Conservation (phyloP, 805 yeast genomes). For the Saturnispora sanitii region DNA sequence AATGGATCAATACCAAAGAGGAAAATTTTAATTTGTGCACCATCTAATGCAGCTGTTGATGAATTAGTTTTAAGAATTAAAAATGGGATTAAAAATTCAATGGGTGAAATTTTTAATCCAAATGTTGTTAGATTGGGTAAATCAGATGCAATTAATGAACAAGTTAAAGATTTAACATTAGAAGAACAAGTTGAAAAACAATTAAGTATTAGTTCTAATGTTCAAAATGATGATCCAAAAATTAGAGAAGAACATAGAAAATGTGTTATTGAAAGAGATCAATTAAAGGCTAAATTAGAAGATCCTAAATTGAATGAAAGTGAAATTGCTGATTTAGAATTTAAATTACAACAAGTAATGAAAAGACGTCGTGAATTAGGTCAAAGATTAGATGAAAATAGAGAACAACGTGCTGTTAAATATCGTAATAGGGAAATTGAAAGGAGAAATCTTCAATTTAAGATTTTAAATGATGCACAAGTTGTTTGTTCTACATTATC, state of each 20-base stretch:
- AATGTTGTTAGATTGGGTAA: conserved; percentile 80
- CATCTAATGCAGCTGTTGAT: conserved; percentile 98
- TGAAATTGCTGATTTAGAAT: conserved; percentile 39
- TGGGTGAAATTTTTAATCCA: conserved; percentile 48
- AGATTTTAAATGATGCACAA: conserved; percentile 63
- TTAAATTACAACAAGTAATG: conserved; percentile 45
- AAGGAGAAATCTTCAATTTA: conserved; percentile 63
- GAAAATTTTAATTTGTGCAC: conserved; percentile 86
- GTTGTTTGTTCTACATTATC: conserved; percentile 87
- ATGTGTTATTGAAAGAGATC: conserved; percentile 49
- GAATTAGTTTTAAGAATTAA: conserved; percentile 79
- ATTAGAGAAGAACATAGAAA: conserved; percentile 42
- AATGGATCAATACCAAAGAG: conserved; percentile 22
- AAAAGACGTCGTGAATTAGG: conserved; percentile 60
- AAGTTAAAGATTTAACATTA: conserved; percentile 72
- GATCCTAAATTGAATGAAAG: conserved; percentile 27
- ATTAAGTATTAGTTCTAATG: conserved; percentile 30
- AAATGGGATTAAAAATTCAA: conserved; percentile 51
- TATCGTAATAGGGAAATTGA: conserved; percentile 70
- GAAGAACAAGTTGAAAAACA: conserved; percentile 75
- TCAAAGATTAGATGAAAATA: conserved; percentile 61
- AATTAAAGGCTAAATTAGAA: conserved; percentile 33
- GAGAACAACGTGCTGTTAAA: conserved; percentile 63
- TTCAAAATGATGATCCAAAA: conserved; percentile 32
- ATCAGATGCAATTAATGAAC: conserved; percentile 74